phyloP scores from a whole-genome alignment of 2,329 filamentous ascomycete species.

The Basipetospora sp. region DNA sequence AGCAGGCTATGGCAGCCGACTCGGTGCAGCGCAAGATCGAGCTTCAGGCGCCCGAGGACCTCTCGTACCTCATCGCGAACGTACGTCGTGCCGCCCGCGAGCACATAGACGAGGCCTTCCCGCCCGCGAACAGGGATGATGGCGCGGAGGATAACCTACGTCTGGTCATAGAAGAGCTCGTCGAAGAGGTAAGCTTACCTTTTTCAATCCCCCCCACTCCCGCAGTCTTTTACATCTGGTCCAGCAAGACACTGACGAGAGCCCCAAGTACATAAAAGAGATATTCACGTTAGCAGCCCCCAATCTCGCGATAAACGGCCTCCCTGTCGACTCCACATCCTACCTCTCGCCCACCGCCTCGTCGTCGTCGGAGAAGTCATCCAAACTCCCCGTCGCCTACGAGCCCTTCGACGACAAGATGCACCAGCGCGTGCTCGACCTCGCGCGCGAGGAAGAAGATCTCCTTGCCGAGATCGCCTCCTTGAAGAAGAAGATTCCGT shows the following conservation, averaged over 20 bases:
- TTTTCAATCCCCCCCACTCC: constrained; percentile 6
- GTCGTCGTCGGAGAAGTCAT: constrained; percentile 11
- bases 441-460: constrained; percentile 48
- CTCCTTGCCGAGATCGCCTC: constrained; percentile 48
- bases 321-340: constrained; percentile 28
- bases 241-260: too few species aligned
- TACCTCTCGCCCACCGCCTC: constrained; percentile 20
- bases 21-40: constrained; percentile 58
- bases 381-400: constrained; percentile 28
- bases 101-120: constrained; percentile 54
- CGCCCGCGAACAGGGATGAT: constrained; percentile 38
- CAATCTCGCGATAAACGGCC: constrained; percentile 50
- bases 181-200: constrained; percentile 34
- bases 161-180: constrained; percentile 42
- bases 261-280: constrained; percentile 49
- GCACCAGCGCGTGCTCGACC: constrained; percentile 42
- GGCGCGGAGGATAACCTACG: constrained; percentile 37
- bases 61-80: constrained; percentile 54
- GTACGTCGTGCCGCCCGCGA: constrained; percentile 52
- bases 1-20: constrained; percentile 23
- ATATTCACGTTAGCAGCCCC: constrained; percentile 44
- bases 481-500: constrained; percentile 40
- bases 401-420: constrained; percentile 47
- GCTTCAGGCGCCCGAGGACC: constrained; percentile 61
- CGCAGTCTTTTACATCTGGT: not conserved